Conservation (phyloP, 257 asterid genomes). For the Dorcoceras hygrometricum region DNA sequence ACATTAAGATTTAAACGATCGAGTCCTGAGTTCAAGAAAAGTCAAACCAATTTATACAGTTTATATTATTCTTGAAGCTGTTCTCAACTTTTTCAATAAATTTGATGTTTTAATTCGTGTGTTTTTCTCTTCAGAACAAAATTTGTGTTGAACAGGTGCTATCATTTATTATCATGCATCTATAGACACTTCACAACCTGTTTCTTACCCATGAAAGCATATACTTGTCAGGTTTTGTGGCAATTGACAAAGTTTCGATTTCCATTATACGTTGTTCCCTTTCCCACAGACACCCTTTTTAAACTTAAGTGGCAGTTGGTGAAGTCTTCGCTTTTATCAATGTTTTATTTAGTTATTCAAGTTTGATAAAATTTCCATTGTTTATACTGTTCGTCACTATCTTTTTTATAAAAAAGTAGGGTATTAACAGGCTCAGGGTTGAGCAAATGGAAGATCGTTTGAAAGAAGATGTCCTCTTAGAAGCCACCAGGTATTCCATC, state of each 20-base stretch:
- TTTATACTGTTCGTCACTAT: slow-evolving; percentile 33
- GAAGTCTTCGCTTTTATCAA: slow-evolving; percentile 24
- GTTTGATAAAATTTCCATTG: slow-evolving; percentile 15
- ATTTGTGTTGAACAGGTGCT: not conserved
- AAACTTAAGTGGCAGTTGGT: slow-evolving; percentile 20
- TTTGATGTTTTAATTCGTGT: no score
- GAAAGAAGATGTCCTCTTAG: slow-evolving; percentile 83
- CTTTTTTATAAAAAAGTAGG: slow-evolving; percentile 73
- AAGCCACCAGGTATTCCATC: slow-evolving; percentile 74
- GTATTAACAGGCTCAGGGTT: slow-evolving; percentile 92
- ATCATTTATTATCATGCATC: slow-evolving; percentile 19
- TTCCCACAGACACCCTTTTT: slow-evolving; percentile 18
- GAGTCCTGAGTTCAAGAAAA: no score
- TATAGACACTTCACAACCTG: not conserved
- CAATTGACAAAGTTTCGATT: not conserved
- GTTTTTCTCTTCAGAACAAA: no score
- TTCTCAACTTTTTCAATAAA: no score
- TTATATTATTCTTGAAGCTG: no score
- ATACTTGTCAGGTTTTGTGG: slow-evolving; percentile 5
- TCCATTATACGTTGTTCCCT: slow-evolving; percentile 1
- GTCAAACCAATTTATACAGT: no score
- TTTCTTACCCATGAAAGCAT: slow-evolving; percentile 6
- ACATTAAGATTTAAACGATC: no score
- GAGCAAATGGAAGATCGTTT: slow-evolving; percentile 99
- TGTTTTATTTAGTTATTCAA: slow-evolving; percentile 22